Evolutionary conservation across 306 rosid genomes (phyloP), one percentile per base, ranked within the genome.

Genomic region (Corylus avellana): DNA sequence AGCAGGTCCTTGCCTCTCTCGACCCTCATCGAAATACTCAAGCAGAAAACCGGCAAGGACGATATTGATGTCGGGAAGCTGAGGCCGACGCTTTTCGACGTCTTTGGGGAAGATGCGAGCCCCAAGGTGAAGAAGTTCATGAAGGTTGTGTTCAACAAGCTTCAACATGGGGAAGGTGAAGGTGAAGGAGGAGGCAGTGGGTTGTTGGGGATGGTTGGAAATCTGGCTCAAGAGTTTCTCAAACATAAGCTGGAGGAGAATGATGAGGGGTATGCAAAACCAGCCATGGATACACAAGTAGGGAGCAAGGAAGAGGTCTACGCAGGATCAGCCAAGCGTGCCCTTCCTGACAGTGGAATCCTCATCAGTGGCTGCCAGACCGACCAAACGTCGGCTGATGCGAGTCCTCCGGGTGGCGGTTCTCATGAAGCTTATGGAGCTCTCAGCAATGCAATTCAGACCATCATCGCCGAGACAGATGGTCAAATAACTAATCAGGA

Each of bases 21-120:
- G 1, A 93, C 98, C 44, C 92, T 93, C 12, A 89, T 95, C n/a
- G 99, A 95, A 0, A 84, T 95, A 39, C 93, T 95, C 16, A 88
- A 95, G 92, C 96, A 95, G 85, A 90, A 91, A 81, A 95, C 99
- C 35, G 99, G 99, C 0, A 93, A 91, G 74, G 91, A 88, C 8
- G 96, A 95, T 81, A 95, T 93, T 71, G 93, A 91, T 73, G 96
- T 95, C 4, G 99, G 99, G 56, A 86, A 93, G 84, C 77, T 95
- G 78, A 89, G 99, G 75, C 97, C 97, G 13, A 82, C 98, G 7
- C 97, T 95, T 3, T 92, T 87, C 51, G 82, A 88, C 75, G 55
- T 81, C 27, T 92, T 92, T 0, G 92, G 93, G 17, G 91, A 92
- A 14, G 97, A 94, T 62, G 88, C 96, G 11, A 90, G 92, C 70